Base-by-base conservation (phyloP, 1,284 basidiomycete species). In the Mycena sp. region DNA sequence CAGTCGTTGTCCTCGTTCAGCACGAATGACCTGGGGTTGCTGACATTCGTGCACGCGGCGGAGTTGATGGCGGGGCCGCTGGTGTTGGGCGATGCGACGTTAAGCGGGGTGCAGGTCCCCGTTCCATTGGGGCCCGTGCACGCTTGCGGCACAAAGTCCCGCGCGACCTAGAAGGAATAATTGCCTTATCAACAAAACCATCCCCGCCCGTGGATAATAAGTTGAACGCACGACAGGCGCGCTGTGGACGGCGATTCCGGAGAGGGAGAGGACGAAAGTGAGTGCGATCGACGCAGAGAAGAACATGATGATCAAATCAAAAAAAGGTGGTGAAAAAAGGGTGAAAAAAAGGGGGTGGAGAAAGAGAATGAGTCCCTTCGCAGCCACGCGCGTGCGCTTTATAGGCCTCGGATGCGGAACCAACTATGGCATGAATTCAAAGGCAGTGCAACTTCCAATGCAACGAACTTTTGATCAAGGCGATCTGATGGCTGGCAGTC, bases 261-360 rank as follows among this genome's bases (percentile, higher is more conserved):
- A 56, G 49, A 61, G 50, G 49, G 49, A 53, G 44, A 51, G 52
- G 45, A 54, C 43, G 12, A 65, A 52, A 45, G 59, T 45, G 55
- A 61, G 29, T 61, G 63, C 54, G 58, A 61, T 65, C 58, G 63
- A 65, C 54, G 63, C 58, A 59, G 38, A 51, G 59, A 65, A 65
- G 54, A 61, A 65, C 63, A 65, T 65, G 59, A 38, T 61, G 54
- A 52, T 65, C 53, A 49, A 65, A 53, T 40, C 19, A 61, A 43
- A 49, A 61, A 56, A 43, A 48, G 41, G 26, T 19, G 46, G 29
- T 21, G 38, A 23, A 59, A 49, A 58, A 52, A 28, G 35, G 37
- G 41, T 38, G 52, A 23, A 53, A 46, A 48, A 58, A 49, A 21
- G 25, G 43, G 7, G 12, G 12, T 12, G 48, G 19, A 51, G 41